Evolutionary conservation across 75 land plant species (phyloP).

Genomic region (Cryptomeria japonica): DNA sequence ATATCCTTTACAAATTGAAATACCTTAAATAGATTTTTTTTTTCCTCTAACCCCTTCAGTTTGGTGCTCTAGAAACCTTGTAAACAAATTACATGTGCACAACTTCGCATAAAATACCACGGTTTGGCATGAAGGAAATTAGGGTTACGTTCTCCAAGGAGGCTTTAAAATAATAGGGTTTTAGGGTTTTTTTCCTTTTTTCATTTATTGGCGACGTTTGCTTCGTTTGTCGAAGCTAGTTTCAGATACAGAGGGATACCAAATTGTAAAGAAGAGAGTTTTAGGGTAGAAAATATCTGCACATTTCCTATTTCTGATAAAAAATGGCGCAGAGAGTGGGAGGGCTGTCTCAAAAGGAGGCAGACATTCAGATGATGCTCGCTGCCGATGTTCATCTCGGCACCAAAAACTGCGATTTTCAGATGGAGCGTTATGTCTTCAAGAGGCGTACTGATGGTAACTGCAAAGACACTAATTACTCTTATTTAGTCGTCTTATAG

Average conservation of each 20-base stretch:
- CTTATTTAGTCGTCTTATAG: not conserved
- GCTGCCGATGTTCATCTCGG: conserved; percentile 79
- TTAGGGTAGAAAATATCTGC: not conserved
- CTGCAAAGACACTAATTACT: no score
- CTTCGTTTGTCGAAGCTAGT: not conserved
- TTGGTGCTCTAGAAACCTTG: no score
- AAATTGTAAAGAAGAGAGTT: not conserved
- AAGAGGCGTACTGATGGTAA: conserved; percentile 67
- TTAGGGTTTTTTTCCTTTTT: not conserved
- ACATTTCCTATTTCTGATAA: not conserved
- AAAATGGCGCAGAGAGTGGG: conserved; percentile 9
- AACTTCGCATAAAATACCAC: not conserved
- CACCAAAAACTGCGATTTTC: conserved; percentile 81
- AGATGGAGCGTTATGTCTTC: conserved; percentile 84
- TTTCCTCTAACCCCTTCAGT: no score
- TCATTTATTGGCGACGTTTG: not conserved
- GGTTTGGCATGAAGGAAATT: not conserved
- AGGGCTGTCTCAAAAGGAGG: conserved; percentile 47
- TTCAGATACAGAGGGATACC: not conserved
- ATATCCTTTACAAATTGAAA: no score
- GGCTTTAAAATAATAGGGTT: not conserved
- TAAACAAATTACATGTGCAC: no score
- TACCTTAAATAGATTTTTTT: no score
- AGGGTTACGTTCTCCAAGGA: not conserved
- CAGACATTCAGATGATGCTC: conserved; percentile 82